Evolutionary conservation across 495 filamentous ascomycete genomes (phyloP), one percentile per base, ranked within the genome.

Genomic region (Lophium mytilinum): DNA sequence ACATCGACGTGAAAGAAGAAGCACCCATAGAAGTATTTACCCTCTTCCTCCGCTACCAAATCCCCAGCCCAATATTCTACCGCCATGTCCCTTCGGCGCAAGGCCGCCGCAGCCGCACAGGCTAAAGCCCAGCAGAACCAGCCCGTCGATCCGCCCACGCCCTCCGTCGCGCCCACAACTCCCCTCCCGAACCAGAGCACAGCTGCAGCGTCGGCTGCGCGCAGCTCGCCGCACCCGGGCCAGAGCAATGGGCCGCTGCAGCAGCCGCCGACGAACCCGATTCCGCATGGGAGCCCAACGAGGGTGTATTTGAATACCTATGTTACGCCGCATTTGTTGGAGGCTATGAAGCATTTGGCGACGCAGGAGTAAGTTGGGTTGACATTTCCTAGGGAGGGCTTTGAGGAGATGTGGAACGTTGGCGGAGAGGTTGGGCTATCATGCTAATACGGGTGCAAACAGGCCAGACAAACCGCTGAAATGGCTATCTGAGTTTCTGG

Each of bases 321-420:
- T 66, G 82, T 98, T 53, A 92, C 90, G 14, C 86, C 84, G 8
- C 80, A 84, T 52, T 67, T 98, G 59, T 69, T 98, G 36, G 91
- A 96, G 63, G 93, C 88, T 7, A 91, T 98, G 90, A 97, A 96
- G 78, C 73, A 79, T 61, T 61, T 98, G 37, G 88, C 87, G 3
- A 83, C 80, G 58, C 84, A 91, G 48, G 88, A 90, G 90, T 94
- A 73, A 68, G 88, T 79, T 50, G 0, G 24, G 17, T 33, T n/a
- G 10, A 9, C 39, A 3, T 21, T 36, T 48, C 14, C 14, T 36
- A 10, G 4, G 8, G n/a, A 34, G 12, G 37, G 34, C n/a, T 33
- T 9, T 9, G 50, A 45, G 24, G 40, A 17, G 24, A 10, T 1
- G 11, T 30, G 21, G 15, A 2, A 18, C 3, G 33, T 30, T 6